These are phyloP conservation scores for Saprolegnia diclina DNA, from an alignment of 352 stramenopile genomes.

Conservation along the genomic window DNA sequence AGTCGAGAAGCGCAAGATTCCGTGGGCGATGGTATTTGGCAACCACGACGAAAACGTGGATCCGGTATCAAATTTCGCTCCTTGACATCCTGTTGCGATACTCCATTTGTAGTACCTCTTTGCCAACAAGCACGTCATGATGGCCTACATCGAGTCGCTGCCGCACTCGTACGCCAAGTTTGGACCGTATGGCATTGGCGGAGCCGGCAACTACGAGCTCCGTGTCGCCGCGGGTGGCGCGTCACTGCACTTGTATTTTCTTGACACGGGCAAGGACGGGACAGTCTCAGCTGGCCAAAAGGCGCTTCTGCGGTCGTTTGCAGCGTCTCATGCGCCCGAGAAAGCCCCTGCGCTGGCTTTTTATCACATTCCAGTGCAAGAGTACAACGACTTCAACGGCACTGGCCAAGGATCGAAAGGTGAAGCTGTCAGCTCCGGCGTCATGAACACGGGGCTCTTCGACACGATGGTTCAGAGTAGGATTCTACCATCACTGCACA, in stretches of 20 bases:
- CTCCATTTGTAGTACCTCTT: background rate
- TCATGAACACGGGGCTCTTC: too few species aligned
- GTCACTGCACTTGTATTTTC: conserved; percentile 61
- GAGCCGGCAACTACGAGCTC: conserved; percentile 63
- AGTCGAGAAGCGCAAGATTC: conserved; percentile 41
- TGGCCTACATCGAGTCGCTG: conserved; percentile 5
- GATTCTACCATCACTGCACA: background rate
- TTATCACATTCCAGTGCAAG: conserved; percentile 56
- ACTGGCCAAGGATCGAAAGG: background rate
- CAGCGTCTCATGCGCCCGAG: background rate
- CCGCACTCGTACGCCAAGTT: conserved; percentile 44
- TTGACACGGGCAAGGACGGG: conserved; percentile 44
- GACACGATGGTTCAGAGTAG: too few species aligned
- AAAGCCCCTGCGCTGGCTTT: conserved; percentile 45
- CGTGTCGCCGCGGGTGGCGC: conserved; percentile 31
- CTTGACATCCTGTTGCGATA: too few species aligned
- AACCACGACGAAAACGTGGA: conserved; percentile 44
- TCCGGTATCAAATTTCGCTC: too few species aligned
- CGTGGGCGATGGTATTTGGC: conserved; percentile 52
- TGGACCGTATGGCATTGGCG: conserved; percentile 40
- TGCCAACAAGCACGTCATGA: conserved; percentile 5
- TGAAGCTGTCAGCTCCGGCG: too few species aligned
- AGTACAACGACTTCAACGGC: conserved; percentile 33
- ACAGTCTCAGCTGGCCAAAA: conserved; percentile 42
- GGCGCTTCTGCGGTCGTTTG: conserved; percentile 3